Evolutionary conservation across 1,139 yeast species (phyloP).

Genomic region (Saccharomyces hybrid): DNA sequence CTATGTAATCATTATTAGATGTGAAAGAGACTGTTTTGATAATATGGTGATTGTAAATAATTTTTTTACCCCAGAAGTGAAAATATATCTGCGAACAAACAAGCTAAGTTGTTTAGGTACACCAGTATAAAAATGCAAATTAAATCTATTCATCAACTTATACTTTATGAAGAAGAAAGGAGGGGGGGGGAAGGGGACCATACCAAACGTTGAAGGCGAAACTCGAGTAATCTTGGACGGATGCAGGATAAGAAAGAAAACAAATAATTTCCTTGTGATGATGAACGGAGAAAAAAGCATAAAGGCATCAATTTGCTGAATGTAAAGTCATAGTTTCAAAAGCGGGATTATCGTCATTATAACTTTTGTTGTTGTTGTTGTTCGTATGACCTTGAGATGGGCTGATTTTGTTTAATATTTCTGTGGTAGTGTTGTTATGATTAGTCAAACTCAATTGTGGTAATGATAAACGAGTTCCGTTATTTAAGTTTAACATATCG

Average conservation of each 20-base stretch:
- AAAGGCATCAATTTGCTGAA: background rate
- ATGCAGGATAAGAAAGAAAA: background rate
- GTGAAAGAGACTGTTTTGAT: background rate
- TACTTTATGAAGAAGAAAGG: too few species aligned
- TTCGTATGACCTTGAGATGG: background rate
- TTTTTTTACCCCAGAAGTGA: background rate
- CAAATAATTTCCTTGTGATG: background rate
- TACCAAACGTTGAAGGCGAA: too few species aligned
- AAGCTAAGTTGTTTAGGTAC: too few species aligned
- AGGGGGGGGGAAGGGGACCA: too few species aligned
- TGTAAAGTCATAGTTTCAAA: background rate
- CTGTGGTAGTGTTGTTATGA: slow-evolving; percentile 11
- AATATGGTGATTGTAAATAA: background rate
- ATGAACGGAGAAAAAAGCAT: background rate
- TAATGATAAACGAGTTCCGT: slow-evolving; percentile 28
- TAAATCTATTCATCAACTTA: too few species aligned
- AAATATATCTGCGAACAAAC: background rate
- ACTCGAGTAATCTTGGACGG: background rate
- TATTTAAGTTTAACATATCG: slow-evolving; percentile 25
- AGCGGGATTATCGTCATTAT: background rate
- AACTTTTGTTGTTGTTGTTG: slow-evolving; percentile 5
- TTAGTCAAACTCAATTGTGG: slow-evolving; percentile 26
- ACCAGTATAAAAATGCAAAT: too few species aligned
- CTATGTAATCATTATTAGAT: background rate
- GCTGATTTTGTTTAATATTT: background rate